These are phyloP conservation scores for Filobasidium uniguttulatum DNA, from an alignment of 1,284 basidiomycete genomes.

Conservation along the genomic window DNA sequence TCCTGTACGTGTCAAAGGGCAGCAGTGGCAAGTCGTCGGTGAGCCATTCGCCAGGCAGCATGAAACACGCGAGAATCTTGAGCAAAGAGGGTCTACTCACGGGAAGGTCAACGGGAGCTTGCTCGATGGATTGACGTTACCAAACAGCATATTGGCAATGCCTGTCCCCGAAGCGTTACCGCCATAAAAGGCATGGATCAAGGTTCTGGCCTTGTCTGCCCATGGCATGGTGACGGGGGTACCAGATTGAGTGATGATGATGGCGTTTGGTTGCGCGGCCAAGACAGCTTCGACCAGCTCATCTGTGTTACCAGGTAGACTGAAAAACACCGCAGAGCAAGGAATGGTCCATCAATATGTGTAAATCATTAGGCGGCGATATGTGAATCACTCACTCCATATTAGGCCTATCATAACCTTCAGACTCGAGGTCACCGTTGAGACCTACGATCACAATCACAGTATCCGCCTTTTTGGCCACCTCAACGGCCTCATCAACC, in stretches of 20 bases:
- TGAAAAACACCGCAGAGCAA: too few relatives aligned
- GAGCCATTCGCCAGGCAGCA: too few relatives aligned
- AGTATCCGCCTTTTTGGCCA: slow-evolving; percentile 47
- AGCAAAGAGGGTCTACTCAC: slow-evolving; percentile 6
- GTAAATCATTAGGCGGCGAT: too few relatives aligned
- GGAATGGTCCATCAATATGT: too few relatives aligned
- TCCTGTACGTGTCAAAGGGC: neutral
- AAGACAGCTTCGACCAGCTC: slow-evolving; percentile 39
- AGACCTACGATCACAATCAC: slow-evolving; percentile 52
- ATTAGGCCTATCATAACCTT: slow-evolving; percentile 33
- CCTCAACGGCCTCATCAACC: slow-evolving; percentile 45
- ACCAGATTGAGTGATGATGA: slow-evolving; percentile 25
- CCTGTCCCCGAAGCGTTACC: slow-evolving; percentile 18
- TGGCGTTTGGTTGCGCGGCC: slow-evolving; percentile 20
- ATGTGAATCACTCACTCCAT: slow-evolving; percentile 14
- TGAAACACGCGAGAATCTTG: too few relatives aligned
- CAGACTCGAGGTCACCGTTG: slow-evolving; percentile 41
- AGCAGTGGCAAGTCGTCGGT: neutral
- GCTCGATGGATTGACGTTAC: slow-evolving; percentile 21
- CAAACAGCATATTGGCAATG: slow-evolving; percentile 22
- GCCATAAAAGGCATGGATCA: slow-evolving; percentile 18
- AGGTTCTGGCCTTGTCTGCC: slow-evolving; percentile 16
- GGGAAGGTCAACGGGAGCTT: slow-evolving; percentile 17
- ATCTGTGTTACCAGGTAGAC: slow-evolving; percentile 43
- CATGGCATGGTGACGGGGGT: slow-evolving; percentile 25